These are phyloP conservation scores for Penicillium verhagenii DNA, from an alignment of 495 filamentous ascomycete genomes.

Conservation along the genomic window DNA sequence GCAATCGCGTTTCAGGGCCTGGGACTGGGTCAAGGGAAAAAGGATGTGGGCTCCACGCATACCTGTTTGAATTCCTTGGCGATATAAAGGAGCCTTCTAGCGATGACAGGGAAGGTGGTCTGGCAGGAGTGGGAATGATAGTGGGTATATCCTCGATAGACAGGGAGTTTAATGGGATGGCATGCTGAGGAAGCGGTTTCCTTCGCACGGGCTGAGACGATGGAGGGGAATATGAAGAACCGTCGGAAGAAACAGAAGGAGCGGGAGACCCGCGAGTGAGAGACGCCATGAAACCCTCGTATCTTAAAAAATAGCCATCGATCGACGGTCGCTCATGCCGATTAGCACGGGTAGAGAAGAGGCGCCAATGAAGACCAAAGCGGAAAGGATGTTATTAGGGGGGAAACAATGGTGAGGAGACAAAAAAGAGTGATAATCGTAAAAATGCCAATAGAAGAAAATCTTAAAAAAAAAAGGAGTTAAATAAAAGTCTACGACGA, in stretches of 20 bases:
- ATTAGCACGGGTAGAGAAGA: slow-evolving; percentile 22
- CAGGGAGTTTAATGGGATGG: slow-evolving; percentile 28
- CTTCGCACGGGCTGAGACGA: slow-evolving; percentile 31
- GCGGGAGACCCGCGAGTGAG: slow-evolving; percentile 28
- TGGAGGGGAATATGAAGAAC: slow-evolving; percentile 15
- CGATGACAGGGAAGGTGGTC: slow-evolving; percentile 22
- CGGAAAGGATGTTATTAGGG: slow-evolving; percentile 22
- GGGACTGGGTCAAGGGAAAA: too few relatives aligned
- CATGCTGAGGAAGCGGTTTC: slow-evolving; percentile 41
- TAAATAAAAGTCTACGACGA: background rate
- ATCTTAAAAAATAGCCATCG: slow-evolving; percentile 31
- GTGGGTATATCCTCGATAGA: slow-evolving; percentile 31
- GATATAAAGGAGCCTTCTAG: slow-evolving; percentile 35
- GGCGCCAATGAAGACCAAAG: slow-evolving; percentile 23
- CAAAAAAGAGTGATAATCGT: slow-evolving; percentile 13
- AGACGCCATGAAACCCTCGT: slow-evolving; percentile 28
- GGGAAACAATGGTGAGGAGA: slow-evolving; percentile 15
- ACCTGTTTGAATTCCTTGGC: slow-evolving; percentile 44
- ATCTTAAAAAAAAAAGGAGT: background rate
- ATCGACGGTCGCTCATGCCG: slow-evolving; percentile 29
- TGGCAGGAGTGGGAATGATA: slow-evolving; percentile 23
- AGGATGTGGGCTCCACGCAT: slow-evolving; percentile 23
- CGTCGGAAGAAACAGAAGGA: slow-evolving; percentile 13
- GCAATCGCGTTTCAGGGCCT: slow-evolving; percentile 1
- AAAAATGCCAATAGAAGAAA: background rate